Percentiles rank a stretch among this genome's conserved stretches.
Evolutionary conservation across 2,329 filamentous ascomycete species (phyloP).

Genomic region (Diaporthe sp.): DNA sequence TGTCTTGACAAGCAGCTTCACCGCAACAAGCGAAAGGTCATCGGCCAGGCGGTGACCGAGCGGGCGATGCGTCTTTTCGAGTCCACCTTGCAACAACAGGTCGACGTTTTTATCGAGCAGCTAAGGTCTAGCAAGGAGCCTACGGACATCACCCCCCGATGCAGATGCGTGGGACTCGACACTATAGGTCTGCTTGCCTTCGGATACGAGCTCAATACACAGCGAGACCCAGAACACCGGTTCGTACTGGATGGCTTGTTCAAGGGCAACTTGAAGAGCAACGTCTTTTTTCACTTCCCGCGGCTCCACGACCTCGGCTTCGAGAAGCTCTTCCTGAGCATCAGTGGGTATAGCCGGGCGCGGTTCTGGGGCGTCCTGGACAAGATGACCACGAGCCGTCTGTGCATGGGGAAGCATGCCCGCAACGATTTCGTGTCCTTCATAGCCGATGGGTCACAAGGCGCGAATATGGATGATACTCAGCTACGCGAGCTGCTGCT

Average conservation of each 20-base stretch:
- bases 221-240: not conserved
- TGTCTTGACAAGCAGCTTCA: not conserved
- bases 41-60: slow-evolving; percentile 5
- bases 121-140: not conserved
- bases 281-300: not conserved
- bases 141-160: not conserved
- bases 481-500: not conserved
- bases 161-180: not conserved
- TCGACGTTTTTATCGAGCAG: not conserved
- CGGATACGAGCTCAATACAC: not conserved
- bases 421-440: not conserved
- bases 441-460: not conserved
- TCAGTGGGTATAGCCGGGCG: not conserved
- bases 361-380: not conserved
- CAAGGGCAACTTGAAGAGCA: not conserved
- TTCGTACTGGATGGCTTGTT: not conserved
- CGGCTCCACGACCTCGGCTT: not conserved
- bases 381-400: not conserved
- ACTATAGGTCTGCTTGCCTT: not conserved
- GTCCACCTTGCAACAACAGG: not conserved
- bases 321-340: not conserved
- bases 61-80: slow-evolving; percentile 3
- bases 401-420: not conserved
- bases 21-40: not conserved
- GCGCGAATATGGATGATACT: not conserved